phyloP scores from a whole-genome alignment of 1,139 yeast species.

The Saccharomycopsis phalli region DNA sequence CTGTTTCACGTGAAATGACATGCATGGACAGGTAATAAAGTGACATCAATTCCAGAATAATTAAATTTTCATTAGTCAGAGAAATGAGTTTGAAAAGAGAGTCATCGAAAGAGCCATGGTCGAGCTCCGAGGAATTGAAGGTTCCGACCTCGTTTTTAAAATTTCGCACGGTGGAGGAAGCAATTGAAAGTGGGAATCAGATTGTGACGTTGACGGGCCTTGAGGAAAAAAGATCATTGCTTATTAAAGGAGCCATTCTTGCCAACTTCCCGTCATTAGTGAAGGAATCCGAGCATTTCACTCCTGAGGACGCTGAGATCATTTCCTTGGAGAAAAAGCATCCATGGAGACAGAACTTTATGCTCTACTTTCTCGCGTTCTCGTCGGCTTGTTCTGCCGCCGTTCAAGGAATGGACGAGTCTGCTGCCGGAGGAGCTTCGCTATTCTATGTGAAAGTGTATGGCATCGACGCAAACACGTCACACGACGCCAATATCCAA shows the following conservation, averaged over 20 bases:
- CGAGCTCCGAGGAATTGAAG: too few species aligned
- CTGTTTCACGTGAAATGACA: too few species aligned
- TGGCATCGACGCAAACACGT: slow-evolving; percentile 27
- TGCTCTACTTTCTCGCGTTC: slow-evolving; percentile 24
- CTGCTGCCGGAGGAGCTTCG: slow-evolving; percentile 48
- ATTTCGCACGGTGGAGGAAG: not conserved
- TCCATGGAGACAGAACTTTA: slow-evolving; percentile 23
- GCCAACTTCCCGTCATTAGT: slow-evolving; percentile 23
- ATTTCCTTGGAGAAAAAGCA: slow-evolving; percentile 21
- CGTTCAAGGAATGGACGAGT: slow-evolving; percentile 28
- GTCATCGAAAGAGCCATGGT: too few species aligned
- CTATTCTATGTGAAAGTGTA: slow-evolving; percentile 36
- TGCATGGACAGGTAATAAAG: too few species aligned
- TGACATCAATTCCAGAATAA: too few species aligned
- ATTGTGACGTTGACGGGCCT: not conserved
- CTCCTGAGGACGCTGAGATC: slow-evolving; percentile 20
- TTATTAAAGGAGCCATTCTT: slow-evolving; percentile 24
- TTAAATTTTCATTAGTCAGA: too few species aligned
- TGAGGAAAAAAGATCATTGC: slow-evolving; percentile 21
- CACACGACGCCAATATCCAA: slow-evolving; percentile 29
- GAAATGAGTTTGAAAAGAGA: too few species aligned
- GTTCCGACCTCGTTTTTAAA: not conserved
- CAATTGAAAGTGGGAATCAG: not conserved
- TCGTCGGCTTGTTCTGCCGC: slow-evolving; percentile 27
- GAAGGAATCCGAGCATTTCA: slow-evolving; percentile 17